phyloP scores from a whole-genome alignment of 441 rosid genomes.

The Codiaeum variegatum region DNA sequence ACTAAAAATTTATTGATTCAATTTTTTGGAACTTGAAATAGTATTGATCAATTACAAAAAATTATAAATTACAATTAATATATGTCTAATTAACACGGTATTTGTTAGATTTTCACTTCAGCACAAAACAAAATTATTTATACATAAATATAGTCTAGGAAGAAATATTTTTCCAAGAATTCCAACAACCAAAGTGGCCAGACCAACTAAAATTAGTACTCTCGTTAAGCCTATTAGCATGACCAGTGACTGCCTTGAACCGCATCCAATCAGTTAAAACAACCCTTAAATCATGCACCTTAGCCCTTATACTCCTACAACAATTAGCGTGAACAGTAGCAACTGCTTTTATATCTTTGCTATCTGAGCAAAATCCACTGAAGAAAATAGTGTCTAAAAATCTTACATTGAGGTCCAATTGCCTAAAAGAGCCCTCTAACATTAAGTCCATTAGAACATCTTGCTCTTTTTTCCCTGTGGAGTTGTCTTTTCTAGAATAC shows the following conservation, averaged over 20 bases:
- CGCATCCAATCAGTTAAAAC: constrained; percentile 69
- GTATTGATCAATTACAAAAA: too few species aligned
- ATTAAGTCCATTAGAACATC: constrained; percentile 49
- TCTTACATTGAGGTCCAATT: constrained; percentile 34
- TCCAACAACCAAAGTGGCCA: constrained; percentile 33
- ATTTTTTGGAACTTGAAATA: too few species aligned
- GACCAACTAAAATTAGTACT: constrained; percentile 35
- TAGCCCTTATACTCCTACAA: constrained; percentile 62
- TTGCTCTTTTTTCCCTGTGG: constrained; percentile 63
- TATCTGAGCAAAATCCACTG: constrained; percentile 69
- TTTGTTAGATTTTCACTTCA: too few species aligned
- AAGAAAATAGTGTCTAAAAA: constrained; percentile 48
- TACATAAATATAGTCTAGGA: background rate
- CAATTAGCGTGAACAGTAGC: constrained; percentile 78
- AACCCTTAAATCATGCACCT: constrained; percentile 45
- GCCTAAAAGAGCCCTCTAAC: constrained; percentile 29
- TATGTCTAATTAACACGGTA: too few species aligned
- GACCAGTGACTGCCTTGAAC: constrained; percentile 21
- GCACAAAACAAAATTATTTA: too few species aligned
- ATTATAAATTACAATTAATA: too few species aligned
- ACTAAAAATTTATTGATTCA: too few species aligned
- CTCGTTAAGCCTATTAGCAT: background rate
- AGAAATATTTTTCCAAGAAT: constrained; percentile 37
- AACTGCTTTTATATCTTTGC: constrained; percentile 41
- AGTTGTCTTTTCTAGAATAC: constrained; percentile 52